These are phyloP conservation scores for Vitis riparia DNA, from an alignment of 164 flowering plant species.

Conservation along the genomic window DNA sequence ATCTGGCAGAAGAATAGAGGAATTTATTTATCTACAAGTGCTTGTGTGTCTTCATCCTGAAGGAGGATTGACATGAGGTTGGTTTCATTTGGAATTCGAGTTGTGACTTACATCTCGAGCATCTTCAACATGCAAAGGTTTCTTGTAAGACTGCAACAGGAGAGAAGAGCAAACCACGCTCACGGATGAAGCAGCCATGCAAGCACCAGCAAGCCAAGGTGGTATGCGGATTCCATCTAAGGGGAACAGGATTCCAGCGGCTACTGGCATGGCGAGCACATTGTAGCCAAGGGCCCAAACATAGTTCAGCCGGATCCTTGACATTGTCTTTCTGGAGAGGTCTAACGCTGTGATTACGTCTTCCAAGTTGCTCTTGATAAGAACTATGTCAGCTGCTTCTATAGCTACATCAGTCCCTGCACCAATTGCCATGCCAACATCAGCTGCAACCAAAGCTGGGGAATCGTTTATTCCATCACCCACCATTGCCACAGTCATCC, in stretches of 20 bases:
- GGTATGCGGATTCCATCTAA: slow-evolving; percentile 82
- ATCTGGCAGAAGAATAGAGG: too few species aligned
- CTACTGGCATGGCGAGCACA: slow-evolving; percentile 80
- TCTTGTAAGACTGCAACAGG: slow-evolving; percentile 76
- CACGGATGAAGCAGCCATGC: slow-evolving; percentile 95
- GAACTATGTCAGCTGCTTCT: slow-evolving; percentile 94
- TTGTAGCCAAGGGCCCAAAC: slow-evolving; percentile 99
- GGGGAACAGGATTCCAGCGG: slow-evolving; percentile 83
- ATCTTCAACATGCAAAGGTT: slow-evolving; percentile 56
- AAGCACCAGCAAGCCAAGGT: slow-evolving; percentile 97
- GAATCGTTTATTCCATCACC: slow-evolving; percentile 97
- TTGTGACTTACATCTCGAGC: background rate
- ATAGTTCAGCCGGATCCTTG: slow-evolving; percentile 73
- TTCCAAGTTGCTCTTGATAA: slow-evolving; percentile 84
- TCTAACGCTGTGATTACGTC: slow-evolving; percentile 91
- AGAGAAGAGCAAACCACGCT: slow-evolving; percentile 95
- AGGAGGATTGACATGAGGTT: too few species aligned
- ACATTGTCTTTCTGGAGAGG: slow-evolving; percentile 80
- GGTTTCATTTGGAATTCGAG: too few species aligned
- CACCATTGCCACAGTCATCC: slow-evolving; percentile 83
- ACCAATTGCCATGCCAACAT: slow-evolving; percentile 98
- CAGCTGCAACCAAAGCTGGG: slow-evolving; percentile 90
- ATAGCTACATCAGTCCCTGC: slow-evolving; percentile 94
- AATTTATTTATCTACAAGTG: too few species aligned
- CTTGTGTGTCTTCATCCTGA: too few species aligned